Evolutionary conservation across 495 filamentous ascomycete species (phyloP).

Genomic region (Aspergillus egyptiacus): DNA sequence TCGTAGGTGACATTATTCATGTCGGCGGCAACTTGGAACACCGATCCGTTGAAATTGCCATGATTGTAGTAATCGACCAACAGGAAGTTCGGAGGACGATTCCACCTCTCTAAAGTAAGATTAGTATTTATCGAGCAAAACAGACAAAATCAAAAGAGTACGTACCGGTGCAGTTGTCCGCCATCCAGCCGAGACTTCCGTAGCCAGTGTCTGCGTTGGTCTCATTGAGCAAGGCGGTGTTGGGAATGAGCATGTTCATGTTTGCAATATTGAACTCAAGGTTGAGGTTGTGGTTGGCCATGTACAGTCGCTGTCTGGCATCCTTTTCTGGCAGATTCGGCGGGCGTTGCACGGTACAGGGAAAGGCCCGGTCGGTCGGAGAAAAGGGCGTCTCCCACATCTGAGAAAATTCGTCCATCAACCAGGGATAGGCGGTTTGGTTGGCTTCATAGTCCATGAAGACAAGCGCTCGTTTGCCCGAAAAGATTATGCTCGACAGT

Average conservation of each 20-base stretch:
- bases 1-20: conserved; percentile 81
- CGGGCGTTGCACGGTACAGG: conserved; percentile 54
- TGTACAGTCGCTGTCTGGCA: conserved; percentile 62
- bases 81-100: conserved; percentile 73
- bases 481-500: conserved; percentile 69
- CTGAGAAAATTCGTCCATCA: conserved; percentile 61
- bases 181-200: conserved; percentile 68
- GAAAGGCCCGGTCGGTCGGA: conserved; percentile 52
- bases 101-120: conserved; percentile 47
- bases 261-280: conserved; percentile 59
- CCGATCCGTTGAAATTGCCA: conserved; percentile 67
- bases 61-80: conserved; percentile 86
- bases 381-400: conserved; percentile 65
- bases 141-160: background rate
- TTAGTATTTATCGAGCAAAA: conserved; percentile 8
- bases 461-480: conserved; percentile 54
- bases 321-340: conserved; percentile 49
- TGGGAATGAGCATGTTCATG: conserved; percentile 64
- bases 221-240: conserved; percentile 54
- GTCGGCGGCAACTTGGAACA: conserved; percentile 82
- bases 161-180: conserved; percentile 60
- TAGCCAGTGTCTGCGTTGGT: conserved; percentile 62
- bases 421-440: conserved; percentile 62
- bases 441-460: conserved; percentile 84
- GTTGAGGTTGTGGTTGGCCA: conserved; percentile 93